Evolutionary conservation across 2,329 filamentous ascomycete species (phyloP).

Genomic region (Colletotrichum gloeosporioides): DNA sequence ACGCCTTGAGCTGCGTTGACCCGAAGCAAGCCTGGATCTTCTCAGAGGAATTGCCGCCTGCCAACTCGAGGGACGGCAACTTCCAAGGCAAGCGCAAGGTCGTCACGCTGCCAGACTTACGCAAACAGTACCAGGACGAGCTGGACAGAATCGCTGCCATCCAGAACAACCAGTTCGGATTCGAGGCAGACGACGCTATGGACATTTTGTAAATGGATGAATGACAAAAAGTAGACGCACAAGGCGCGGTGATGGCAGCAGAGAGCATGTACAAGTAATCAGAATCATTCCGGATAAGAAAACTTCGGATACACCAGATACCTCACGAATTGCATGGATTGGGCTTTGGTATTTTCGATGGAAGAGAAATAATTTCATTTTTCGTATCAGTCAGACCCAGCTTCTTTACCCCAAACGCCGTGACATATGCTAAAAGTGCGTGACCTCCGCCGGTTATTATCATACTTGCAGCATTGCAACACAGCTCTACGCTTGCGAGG

Average conservation of each 20-base stretch:
- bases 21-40: slow-evolving; percentile 82
- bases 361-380: slow-evolving; percentile 22
- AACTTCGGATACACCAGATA: slow-evolving; percentile 10
- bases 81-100: slow-evolving; percentile 68
- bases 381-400: slow-evolving; percentile 25
- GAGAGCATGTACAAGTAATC: slow-evolving; percentile 20
- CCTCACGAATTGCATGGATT: slow-evolving; percentile 25
- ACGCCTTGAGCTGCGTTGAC: slow-evolving; percentile 86
- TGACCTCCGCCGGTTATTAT: slow-evolving; percentile 2
- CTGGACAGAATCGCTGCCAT: slow-evolving; percentile 88
- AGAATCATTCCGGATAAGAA: slow-evolving; percentile 4
- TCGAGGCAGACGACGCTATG: slow-evolving; percentile 61
- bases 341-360: slow-evolving; percentile 24
- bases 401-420: slow-evolving; percentile 39
- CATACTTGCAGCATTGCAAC: background rate
- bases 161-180: slow-evolving; percentile 87
- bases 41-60: slow-evolving; percentile 42
- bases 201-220: slow-evolving; percentile 45
- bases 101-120: slow-evolving; percentile 83
- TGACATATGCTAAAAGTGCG: slow-evolving; percentile 42
- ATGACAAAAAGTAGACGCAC: background rate
- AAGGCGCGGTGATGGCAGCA: slow-evolving; percentile 1
- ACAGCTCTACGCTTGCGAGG: slow-evolving; percentile 20
- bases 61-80: slow-evolving; percentile 12
- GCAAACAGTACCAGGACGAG: slow-evolving; percentile 88